phyloP scores from a whole-genome alignment of 441 rosid genomes.

The Brassica balearica region DNA sequence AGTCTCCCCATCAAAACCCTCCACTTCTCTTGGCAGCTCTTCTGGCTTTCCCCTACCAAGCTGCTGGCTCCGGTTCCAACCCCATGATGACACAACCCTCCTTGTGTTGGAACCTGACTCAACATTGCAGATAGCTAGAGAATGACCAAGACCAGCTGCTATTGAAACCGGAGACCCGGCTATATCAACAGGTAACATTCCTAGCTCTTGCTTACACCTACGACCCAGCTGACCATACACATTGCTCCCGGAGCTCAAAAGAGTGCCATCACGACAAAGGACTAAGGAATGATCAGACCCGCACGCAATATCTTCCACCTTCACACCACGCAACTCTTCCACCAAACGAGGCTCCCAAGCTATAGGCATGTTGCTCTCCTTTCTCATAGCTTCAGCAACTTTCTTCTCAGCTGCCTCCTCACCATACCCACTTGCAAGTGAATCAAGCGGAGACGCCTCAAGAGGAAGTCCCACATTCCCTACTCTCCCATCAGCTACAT shows the following conservation, averaged over 20 bases:
- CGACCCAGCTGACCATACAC: conserved; percentile 78
- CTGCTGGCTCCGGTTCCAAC: conserved; percentile 84
- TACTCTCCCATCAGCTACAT: conserved; percentile 86
- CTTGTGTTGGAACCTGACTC: conserved; percentile 40
- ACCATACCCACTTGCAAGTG: conserved; percentile 31
- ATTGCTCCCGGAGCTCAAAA: conserved; percentile 87
- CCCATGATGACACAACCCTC: conserved; percentile 77
- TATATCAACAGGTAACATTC: conserved; percentile 67
- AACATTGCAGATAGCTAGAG: conserved; percentile 65
- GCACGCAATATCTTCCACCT: conserved; percentile 74
- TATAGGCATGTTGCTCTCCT: conserved; percentile 84
- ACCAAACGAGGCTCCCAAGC: conserved; percentile 80
- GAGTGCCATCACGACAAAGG: conserved; percentile 68
- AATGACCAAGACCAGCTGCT: conserved; percentile 94
- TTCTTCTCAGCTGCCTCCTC: conserved; percentile 66
- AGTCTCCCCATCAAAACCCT: conserved; percentile 59
- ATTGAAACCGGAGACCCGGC: conserved; percentile 45
- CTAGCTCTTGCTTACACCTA: conserved; percentile 58
- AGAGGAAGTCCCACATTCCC: conserved; percentile 63
- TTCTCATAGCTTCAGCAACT: conserved; percentile 74
- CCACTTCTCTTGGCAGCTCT: conserved; percentile 54
- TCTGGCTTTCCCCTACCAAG: conserved; percentile 79
- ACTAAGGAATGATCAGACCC: conserved; percentile 94
- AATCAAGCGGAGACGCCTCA: conserved; percentile 63
- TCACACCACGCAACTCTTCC: conserved; percentile 58